Base-by-base conservation (phyloP, 306 rosid genomes). In the Spatholobus suberectus region DNA sequence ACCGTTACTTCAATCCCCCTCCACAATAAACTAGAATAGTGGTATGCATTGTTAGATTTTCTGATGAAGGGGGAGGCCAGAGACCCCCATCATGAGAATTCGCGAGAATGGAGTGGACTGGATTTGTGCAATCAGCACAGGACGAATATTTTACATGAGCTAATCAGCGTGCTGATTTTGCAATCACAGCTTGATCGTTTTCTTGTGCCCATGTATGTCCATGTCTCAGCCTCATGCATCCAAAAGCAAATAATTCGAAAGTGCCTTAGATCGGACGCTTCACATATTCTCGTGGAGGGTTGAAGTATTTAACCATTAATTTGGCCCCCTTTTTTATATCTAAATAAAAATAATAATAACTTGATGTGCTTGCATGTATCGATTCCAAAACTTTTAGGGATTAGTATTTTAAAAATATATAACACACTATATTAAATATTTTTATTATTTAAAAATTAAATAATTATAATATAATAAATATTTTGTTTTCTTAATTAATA, bases 101-200 rank as follows among this genome's bases (percentile, higher is more conserved):
- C 12, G 43, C 43, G 46, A 70, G 62, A 29, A 54, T 26, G 69
- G 35, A 54, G 23, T 32, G 40, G 8, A 3, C 37, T 68, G 68
- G 68, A 79, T 77, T 68, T 26, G 9, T 38, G 70, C 21, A 79
- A 79, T 68, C 27, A 54, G 6, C 59, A 44, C 13, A 58, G 40
- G 40, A 21, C 70, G 15, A 76, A 58, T 76, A 61, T 12, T 38
- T 67, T 52, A 52, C 1, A 27, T 35, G 34, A 62, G 2, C 14
- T 74, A 77, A 66, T 75, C 61, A 32, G 62, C 70, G 44, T 43
- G 61, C 21, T 6, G 63, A 72, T 78, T 43, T 43, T 57, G 51
- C 72, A 58, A 70, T 70, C 70, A 52, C 54, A 43, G 13, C 32
- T 63, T n/a, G 27, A 34, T 77, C 17, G 63, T 83, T 76, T 83